Conservation (phyloP, 179 eudicot genomes). For the Nepenthes alata region DNA sequence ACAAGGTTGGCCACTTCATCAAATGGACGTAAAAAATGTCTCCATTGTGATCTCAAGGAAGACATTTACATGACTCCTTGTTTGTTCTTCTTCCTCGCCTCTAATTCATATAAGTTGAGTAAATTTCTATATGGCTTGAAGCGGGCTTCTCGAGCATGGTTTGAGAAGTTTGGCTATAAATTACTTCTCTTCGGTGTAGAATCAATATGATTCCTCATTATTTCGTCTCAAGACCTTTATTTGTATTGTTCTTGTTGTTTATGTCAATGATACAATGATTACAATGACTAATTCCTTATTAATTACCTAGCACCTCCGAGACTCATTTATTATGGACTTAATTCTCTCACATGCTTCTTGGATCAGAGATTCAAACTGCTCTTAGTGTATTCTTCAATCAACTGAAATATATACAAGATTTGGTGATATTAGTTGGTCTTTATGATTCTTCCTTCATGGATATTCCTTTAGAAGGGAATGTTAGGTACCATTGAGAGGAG, state of each 20-base stretch:
- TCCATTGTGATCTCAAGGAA: not conserved
- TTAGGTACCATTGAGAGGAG: not conserved
- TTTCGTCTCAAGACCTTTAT: not conserved
- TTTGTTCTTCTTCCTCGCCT: not conserved
- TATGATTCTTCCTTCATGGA: not conserved
- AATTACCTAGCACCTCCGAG: not conserved
- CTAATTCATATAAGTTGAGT: not conserved
- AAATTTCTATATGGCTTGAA: slow-evolving; percentile 3
- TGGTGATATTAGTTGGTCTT: not conserved
- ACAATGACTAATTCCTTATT: not conserved
- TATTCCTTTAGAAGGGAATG: not conserved
- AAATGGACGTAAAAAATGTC: not conserved
- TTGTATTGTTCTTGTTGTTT: not conserved
- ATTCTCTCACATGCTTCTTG: not conserved
- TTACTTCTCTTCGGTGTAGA: not conserved
- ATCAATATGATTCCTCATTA: slow-evolving; percentile 5
- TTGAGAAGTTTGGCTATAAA: slow-evolving; percentile 3
- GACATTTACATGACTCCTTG: not conserved
- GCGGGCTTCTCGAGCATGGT: slow-evolving; percentile 8
- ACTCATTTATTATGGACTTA: not conserved
- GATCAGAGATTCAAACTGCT: not conserved
- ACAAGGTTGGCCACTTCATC: not conserved
- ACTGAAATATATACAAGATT: not conserved
- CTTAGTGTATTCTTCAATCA: not conserved
- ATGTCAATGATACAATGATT: not conserved